A percentile compares a stretch with the other conserved stretches of the same genome.
phyloP scores from a whole-genome alignment of 2,329 filamentous ascomycete genomes.

The Colletotrichum godetiae region DNA sequence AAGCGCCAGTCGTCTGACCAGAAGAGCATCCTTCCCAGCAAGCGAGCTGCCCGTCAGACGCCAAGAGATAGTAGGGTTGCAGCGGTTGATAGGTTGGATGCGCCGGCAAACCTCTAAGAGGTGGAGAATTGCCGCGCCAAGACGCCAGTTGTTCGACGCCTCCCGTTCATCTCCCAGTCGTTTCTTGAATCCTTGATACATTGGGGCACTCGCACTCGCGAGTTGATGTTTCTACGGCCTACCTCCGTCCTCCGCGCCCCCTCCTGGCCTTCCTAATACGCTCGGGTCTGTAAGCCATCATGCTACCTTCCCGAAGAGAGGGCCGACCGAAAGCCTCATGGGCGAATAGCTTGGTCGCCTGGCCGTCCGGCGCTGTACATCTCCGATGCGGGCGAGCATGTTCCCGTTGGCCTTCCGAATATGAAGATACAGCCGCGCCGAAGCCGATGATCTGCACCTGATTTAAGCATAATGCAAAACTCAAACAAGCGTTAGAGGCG shows the following conservation, averaged over 20 bases:
- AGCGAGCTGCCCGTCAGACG: background rate
- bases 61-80: slow-evolving; percentile 27
- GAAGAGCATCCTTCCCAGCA: background rate
- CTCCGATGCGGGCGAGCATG: background rate
- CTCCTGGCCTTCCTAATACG: slow-evolving; percentile 27
- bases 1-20: background rate
- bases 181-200: background rate
- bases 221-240: background rate
- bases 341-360: background rate
- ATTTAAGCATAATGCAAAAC: slow-evolving; percentile 7
- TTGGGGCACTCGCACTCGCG: background rate
- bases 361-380: background rate
- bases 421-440: slow-evolving; percentile 17
- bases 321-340: background rate
- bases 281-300: background rate
- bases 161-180: background rate
- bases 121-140: slow-evolving; percentile 24
- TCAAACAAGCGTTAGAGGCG: background rate
- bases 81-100: background rate
- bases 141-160: background rate
- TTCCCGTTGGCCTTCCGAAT: slow-evolving; percentile 16
- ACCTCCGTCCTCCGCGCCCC: too few relatives aligned
- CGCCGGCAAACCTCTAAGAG: slow-evolving; percentile 15
- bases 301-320: slow-evolving; percentile 29
- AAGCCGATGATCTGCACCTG: slow-evolving; percentile 2